Conservation (phyloP, 257 asterid genomes). For the Solanum phureja region DNA sequence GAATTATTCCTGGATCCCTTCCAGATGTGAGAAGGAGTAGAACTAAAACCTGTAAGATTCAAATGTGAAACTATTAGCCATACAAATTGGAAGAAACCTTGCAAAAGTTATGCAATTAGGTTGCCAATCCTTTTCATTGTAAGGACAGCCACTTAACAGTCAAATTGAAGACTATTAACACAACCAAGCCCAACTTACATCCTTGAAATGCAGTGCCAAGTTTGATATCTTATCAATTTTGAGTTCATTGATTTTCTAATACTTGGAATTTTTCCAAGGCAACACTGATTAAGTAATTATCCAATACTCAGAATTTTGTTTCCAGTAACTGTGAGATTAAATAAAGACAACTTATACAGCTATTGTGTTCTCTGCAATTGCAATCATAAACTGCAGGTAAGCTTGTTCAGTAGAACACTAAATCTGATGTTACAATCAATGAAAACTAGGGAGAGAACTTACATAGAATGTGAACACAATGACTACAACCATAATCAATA, state of each 20-base stretch:
- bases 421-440: neutral
- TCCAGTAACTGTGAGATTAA: neutral
- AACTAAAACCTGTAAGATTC: slow-evolving; percentile 58
- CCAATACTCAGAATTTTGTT: neutral
- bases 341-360: neutral
- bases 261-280: neutral
- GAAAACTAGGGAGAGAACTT: slow-evolving; percentile 10
- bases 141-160: neutral
- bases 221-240: neutral
- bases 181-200: neutral
- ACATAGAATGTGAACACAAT: slow-evolving; percentile 66
- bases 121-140: neutral
- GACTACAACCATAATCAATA: slow-evolving; percentile 65
- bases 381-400: neutral
- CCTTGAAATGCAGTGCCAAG: neutral
- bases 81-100: neutral
- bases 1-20: slow-evolving; percentile 97
- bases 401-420: neutral
- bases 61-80: neutral
- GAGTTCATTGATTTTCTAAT: neutral
- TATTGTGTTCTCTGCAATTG: neutral
- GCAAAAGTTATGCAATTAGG: neutral
- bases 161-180: neutral
- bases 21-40: slow-evolving; percentile 92
- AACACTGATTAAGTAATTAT: neutral